phyloP scores from a whole-genome alignment of 441 rosid genomes.

The Pelargonium myrrhifolium region DNA sequence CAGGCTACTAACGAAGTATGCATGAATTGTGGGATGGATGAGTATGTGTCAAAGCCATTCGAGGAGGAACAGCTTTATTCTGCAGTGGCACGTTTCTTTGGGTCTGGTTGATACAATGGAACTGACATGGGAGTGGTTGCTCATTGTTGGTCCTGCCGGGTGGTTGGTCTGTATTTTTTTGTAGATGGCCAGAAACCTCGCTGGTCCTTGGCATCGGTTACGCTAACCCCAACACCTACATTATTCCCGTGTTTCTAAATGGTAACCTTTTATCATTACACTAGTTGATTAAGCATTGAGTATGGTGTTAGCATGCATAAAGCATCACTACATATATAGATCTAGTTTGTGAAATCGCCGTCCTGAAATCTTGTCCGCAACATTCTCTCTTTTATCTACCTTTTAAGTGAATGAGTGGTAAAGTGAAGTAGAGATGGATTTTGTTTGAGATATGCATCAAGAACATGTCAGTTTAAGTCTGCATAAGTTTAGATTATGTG shows the following conservation, averaged over 20 bases:
- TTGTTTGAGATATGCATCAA: background rate
- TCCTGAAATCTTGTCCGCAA: background rate
- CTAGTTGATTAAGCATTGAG: background rate
- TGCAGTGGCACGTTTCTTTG: constrained; percentile 67
- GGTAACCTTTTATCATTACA: constrained; percentile 21
- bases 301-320: background rate
- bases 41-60: constrained; percentile 75
- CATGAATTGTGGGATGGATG: constrained; percentile 85
- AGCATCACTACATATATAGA: background rate
- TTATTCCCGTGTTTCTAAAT: constrained; percentile 11
- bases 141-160: constrained; percentile 14
- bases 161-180: constrained; percentile 12
- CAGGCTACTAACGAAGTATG: constrained; percentile 75
- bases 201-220: background rate
- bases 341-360: background rate
- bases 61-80: constrained; percentile 77
- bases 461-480: background rate
- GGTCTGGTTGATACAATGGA: constrained; percentile 30
- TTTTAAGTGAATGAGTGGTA: background rate
- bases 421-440: background rate
- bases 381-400: background rate
- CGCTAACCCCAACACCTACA: constrained; percentile 3
- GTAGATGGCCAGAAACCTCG: background rate
- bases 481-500: background rate
- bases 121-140: constrained; percentile 12